A percentile compares a stretch with the other conserved stretches of the same genome.
phyloP scores from a whole-genome alignment of 2,329 filamentous ascomycete genomes.

The Cryphonectria parasitica region DNA sequence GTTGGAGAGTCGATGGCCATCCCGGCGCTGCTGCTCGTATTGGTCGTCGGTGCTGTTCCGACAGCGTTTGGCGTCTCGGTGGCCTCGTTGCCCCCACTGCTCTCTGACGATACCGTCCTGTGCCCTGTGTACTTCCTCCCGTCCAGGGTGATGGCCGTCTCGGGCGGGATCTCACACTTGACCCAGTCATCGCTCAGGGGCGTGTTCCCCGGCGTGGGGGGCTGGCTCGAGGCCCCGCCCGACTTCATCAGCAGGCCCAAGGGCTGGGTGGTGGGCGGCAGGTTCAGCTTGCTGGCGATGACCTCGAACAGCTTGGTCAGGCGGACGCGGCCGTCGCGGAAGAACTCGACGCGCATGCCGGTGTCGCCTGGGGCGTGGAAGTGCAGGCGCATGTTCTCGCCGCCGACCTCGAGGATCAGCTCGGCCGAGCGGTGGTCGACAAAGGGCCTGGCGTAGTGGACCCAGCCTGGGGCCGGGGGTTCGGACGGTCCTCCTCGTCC shows the following conservation, averaged over 20 bases:
- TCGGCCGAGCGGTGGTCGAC: conserved; percentile 76
- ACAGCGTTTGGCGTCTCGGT: conserved; percentile 4
- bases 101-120: conserved; percentile 26
- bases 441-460: conserved; percentile 83
- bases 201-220: conserved; percentile 69
- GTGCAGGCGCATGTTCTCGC: conserved; percentile 65
- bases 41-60: conserved; percentile 39
- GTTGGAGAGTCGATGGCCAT: conserved; percentile 37
- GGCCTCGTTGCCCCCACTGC: conserved; percentile 5
- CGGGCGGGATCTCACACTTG: conserved; percentile 63
- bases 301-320: conserved; percentile 78
- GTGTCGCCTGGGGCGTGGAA: conserved; percentile 39
- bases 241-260: conserved; percentile 69
- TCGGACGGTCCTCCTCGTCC: too few species aligned
- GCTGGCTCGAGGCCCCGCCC: conserved; percentile 64
- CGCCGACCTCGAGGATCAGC: conserved; percentile 79
- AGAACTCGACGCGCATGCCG: conserved; percentile 67
- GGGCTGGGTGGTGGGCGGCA: conserved; percentile 63
- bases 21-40: conserved; percentile 34
- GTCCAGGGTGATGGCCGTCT: conserved; percentile 63
- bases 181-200: conserved; percentile 73
- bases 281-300: conserved; percentile 77
- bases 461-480: conserved; percentile 59
- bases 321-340: conserved; percentile 69
- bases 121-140: conserved; percentile 49